Percentiles rank a stretch among this genome's conserved stretches.
Conservation (phyloP, 2,329 filamentous ascomycete genomes). For the Cladosporium sp. region DNA sequence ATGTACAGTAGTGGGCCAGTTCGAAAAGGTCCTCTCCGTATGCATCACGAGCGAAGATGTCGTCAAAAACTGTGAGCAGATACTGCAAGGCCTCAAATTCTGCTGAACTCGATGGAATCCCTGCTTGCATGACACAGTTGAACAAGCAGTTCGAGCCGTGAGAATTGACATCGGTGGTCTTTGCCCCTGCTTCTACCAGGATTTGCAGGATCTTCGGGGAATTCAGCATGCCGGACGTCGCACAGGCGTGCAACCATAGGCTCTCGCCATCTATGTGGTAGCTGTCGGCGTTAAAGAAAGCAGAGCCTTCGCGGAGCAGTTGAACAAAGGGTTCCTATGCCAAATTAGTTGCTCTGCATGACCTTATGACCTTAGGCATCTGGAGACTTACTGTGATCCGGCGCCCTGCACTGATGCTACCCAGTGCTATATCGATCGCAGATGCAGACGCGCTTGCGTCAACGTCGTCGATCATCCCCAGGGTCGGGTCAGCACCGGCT, state of each 20-base stretch:
- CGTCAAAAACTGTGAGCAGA: not conserved
- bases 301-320: not conserved
- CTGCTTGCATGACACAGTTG: not conserved
- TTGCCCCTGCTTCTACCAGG: not conserved
- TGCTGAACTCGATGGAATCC: not conserved
- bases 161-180: not conserved
- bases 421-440: not conserved
- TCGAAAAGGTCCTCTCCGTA: not conserved
- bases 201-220: not conserved
- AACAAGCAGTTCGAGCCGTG: not conserved
- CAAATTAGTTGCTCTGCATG: not conserved
- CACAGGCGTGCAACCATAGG: not conserved
- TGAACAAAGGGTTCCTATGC: not conserved
- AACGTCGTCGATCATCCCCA: too few species aligned
- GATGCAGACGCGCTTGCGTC: not conserved
- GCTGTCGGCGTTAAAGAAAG: not conserved
- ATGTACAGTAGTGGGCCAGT: not conserved
- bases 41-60: not conserved
- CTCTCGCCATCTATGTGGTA: not conserved
- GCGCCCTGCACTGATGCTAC: rapidly evolving
- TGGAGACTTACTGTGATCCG: too few species aligned
- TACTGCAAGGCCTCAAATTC: not conserved
- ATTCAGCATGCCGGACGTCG: too few species aligned
- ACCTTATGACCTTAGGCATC: too few species aligned
- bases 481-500: not conserved